Conservation (phyloP, 306 rosid genomes). For the Rubus idaeus region DNA sequence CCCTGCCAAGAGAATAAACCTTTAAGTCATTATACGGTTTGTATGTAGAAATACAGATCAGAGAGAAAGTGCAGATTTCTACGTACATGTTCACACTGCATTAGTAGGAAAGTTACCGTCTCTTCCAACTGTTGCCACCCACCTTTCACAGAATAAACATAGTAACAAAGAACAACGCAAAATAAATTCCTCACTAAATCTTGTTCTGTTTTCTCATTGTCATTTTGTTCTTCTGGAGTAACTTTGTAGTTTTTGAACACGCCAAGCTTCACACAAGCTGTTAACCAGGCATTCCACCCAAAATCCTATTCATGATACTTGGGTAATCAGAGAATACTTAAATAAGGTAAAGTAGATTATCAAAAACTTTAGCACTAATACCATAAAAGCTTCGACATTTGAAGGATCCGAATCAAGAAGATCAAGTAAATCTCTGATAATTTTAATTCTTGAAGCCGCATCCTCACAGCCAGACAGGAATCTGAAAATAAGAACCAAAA, state of each 20-base stretch:
- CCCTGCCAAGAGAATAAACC: slow-evolving; percentile 52
- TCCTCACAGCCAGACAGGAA: slow-evolving; percentile 79
- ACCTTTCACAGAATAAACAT: slow-evolving; percentile 75
- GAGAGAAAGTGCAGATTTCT: slow-evolving; percentile 27
- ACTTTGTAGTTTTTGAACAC: slow-evolving; percentile 55
- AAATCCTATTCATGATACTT: slow-evolving; percentile 59
- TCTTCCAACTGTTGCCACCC: slow-evolving; percentile 99
- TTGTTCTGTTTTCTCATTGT: slow-evolving; percentile 55
- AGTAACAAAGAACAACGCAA: slow-evolving; percentile 78
- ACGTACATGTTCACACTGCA: slow-evolving; percentile 71
- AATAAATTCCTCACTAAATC: slow-evolving; percentile 61
- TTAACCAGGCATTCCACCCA: slow-evolving; percentile 94
- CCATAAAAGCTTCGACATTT: slow-evolving; percentile 98
- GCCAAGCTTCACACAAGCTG: slow-evolving; percentile 70
- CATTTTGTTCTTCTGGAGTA: slow-evolving; percentile 43
- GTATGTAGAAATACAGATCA: slow-evolving; percentile 20
- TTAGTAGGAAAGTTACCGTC: slow-evolving; percentile 65
- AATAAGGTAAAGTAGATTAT: slow-evolving; percentile 19
- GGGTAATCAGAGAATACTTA: slow-evolving; percentile 26
- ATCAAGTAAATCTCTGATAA: slow-evolving; percentile 78
- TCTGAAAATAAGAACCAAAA: slow-evolving; percentile 78
- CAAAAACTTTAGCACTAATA: slow-evolving; percentile 30
- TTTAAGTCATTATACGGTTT: slow-evolving; percentile 12
- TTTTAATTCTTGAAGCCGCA: slow-evolving; percentile 58
- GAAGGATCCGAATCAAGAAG: slow-evolving; percentile 95